Evolutionary conservation across 1,284 basidiomycete genomes (phyloP).

Genomic region (Farysia itapuensis): DNA sequence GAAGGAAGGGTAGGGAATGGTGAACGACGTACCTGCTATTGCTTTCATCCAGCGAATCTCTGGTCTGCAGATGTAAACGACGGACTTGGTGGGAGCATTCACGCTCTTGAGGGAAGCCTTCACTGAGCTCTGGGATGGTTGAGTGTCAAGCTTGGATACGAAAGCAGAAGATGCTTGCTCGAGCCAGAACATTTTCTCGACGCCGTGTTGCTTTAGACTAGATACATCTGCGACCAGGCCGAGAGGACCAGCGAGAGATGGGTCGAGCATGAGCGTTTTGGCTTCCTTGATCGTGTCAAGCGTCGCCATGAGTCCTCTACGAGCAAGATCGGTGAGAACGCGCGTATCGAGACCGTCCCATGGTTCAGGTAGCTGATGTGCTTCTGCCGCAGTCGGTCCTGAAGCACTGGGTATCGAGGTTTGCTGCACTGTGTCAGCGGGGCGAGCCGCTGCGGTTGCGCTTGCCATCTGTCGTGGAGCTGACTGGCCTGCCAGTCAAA

Average conservation of each 20-base stretch:
- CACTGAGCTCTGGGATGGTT: slow-evolving; percentile 7
- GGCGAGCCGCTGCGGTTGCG: too few species aligned
- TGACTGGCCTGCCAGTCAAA: too few species aligned
- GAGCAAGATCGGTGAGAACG: slow-evolving; percentile 33
- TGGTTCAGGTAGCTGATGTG: slow-evolving; percentile 10
- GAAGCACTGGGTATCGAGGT: too few species aligned
- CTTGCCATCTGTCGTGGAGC: too few species aligned
- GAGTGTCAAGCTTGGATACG: slow-evolving; percentile 17
- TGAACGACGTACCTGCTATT: slow-evolving; percentile 74
- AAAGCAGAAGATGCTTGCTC: slow-evolving; percentile 63
- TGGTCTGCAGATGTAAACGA: slow-evolving; percentile 91
- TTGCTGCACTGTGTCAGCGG: too few species aligned
- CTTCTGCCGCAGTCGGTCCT: slow-evolving; percentile 5
- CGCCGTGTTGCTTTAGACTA: slow-evolving; percentile 91
- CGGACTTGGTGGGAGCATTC: slow-evolving; percentile 78
- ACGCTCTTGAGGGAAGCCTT: slow-evolving; percentile 30
- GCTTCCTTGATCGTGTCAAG: slow-evolving; percentile 60
- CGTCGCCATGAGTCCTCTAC: slow-evolving; percentile 30
- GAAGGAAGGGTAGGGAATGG: too few species aligned
- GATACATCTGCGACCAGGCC: slow-evolving; percentile 90
- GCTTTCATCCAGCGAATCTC: slow-evolving; percentile 81
- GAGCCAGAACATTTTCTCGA: slow-evolving; percentile 99
- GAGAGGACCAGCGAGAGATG: slow-evolving; percentile 83
- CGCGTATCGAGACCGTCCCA: slow-evolving; percentile 40
- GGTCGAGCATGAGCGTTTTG: slow-evolving; percentile 92